Conservation (phyloP, 225 moss, liverwort and hornwort species). For the Marchantia paleacea region DNA sequence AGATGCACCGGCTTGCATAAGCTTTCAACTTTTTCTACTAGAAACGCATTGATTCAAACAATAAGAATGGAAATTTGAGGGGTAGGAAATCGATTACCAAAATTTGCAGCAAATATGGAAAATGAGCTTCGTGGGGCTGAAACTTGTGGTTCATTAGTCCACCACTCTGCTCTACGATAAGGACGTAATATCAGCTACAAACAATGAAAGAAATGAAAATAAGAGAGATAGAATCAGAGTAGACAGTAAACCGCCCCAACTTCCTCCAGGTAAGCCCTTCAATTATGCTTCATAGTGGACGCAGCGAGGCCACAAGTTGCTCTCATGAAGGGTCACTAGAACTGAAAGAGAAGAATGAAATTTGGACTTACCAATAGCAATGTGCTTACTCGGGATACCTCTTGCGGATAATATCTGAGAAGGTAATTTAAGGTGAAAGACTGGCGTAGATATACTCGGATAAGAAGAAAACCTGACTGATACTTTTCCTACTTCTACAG, state of each 20-base stretch:
- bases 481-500: neutral
- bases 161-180: conserved; percentile 62
- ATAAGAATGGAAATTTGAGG: neutral
- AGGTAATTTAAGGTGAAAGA: conserved; percentile 12
- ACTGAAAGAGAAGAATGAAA: neutral
- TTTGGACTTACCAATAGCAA: conserved; percentile 62
- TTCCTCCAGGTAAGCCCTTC: neutral
- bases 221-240: neutral
- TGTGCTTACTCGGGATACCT: conserved; percentile 73
- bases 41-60: neutral
- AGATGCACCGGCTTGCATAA: neutral
- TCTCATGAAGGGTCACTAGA: neutral
- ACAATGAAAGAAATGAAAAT: neutral
- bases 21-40: neutral
- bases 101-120: conserved; percentile 90
- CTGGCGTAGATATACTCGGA: neutral
- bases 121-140: conserved; percentile 90
- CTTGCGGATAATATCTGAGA: conserved; percentile 86
- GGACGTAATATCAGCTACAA: conserved; percentile 1
- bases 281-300: neutral
- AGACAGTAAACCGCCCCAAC: neutral
- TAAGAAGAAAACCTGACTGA: neutral
- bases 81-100: conserved; percentile 50
- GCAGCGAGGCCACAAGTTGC: no score
- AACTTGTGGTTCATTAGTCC: conserved; percentile 97